These are phyloP conservation scores for Cotoneaster glaucophyllus DNA, from an alignment of 306 rosid species.

Conservation along the genomic window DNA sequence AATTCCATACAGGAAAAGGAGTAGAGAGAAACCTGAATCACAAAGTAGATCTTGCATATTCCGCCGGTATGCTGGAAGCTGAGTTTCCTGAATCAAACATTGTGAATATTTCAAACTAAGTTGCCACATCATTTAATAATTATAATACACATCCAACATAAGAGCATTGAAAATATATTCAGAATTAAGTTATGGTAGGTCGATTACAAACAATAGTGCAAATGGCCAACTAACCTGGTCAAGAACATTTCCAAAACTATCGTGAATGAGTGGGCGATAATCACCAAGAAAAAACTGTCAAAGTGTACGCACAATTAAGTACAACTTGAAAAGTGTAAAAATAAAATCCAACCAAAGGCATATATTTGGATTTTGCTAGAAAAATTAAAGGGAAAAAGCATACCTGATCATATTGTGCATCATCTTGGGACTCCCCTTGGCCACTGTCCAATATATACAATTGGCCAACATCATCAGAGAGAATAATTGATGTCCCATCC, in stretches of 20 bases:
- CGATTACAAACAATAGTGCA: background rate
- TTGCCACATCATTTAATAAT: background rate
- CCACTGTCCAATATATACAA: conserved; percentile 82
- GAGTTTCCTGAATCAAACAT: conserved; percentile 75
- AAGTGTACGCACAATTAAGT: conserved; percentile 17
- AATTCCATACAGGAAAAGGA: background rate
- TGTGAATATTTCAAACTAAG: conserved; percentile 18
- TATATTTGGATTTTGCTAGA: background rate
- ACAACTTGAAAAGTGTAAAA: conserved; percentile 11
- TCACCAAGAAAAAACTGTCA: conserved; percentile 97
- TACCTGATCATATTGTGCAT: conserved; percentile 98
- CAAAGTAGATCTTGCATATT: conserved; percentile 92
- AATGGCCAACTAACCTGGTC: conserved; percentile 70
- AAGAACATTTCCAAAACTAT: conserved; percentile 72
- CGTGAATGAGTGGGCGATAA: conserved; percentile 92
- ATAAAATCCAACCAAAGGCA: background rate
- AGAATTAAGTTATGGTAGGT: background rate
- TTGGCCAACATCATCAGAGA: conserved; percentile 98
- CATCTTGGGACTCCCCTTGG: conserved; percentile 91
- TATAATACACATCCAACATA: background rate
- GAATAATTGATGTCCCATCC: conserved; percentile 96
- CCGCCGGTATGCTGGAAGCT: conserved; percentile 73
- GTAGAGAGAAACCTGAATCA: conserved; percentile 70
- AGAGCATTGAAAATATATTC: background rate
- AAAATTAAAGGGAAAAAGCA: background rate